These are phyloP conservation scores for Vitis rupestris DNA, from an alignment of 164 flowering plant species.

Conservation along the genomic window DNA sequence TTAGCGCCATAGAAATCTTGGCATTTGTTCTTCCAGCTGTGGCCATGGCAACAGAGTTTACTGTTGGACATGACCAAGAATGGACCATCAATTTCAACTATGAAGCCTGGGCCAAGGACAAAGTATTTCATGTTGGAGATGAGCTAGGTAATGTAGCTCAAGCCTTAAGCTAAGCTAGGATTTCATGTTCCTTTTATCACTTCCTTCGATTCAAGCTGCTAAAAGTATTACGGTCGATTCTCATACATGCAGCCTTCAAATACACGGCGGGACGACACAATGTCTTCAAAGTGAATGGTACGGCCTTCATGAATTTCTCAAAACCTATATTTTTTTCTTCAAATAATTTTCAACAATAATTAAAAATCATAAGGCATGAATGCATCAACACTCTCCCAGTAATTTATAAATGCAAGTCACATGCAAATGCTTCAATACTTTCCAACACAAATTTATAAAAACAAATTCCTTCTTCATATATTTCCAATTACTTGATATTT, in stretches of 20 bases:
- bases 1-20: too few relatives aligned
- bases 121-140: constrained; percentile 16
- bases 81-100: constrained; percentile 19
- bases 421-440: too few relatives aligned
- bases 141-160: constrained; percentile 1
- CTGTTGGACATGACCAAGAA: constrained; percentile 17
- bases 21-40: too few relatives aligned
- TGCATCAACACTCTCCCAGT: too few relatives aligned
- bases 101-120: constrained; percentile 4
- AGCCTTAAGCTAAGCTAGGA: neutral
- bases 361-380: too few relatives aligned
- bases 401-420: too few relatives aligned
- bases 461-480: too few relatives aligned
- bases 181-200: too few relatives aligned
- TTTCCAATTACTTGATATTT: too few relatives aligned
- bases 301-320: neutral
- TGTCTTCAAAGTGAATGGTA: constrained; percentile 8
- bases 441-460: too few relatives aligned
- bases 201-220: neutral
- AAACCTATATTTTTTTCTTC: too few relatives aligned
- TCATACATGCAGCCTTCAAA: constrained; percentile 1
- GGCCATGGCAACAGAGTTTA: constrained; percentile 5
- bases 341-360: too few relatives aligned
- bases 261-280: neutral
- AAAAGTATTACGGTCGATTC: neutral